These are phyloP conservation scores for Backusella tarrabulga DNA, from an alignment of 192 early-diverging fungal genomes.

Conservation along the genomic window DNA sequence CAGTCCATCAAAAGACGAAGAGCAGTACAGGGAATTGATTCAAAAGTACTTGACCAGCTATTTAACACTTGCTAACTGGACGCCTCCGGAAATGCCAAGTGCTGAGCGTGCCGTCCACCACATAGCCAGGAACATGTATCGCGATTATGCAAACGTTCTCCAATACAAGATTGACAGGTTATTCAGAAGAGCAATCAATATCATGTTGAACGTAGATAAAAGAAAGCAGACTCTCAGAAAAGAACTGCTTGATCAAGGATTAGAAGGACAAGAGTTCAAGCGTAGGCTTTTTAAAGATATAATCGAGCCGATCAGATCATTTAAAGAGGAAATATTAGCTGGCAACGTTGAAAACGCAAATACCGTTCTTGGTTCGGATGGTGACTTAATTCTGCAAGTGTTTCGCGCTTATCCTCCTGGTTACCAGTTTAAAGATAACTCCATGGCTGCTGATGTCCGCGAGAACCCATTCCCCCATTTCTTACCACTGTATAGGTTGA, in stretches of 20 bases:
- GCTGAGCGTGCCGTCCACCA: no score
- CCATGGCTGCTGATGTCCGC: not conserved
- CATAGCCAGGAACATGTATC: not conserved
- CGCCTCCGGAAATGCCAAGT: no score
- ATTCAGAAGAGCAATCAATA: not conserved
- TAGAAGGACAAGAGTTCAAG: not conserved
- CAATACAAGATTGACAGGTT: not conserved
- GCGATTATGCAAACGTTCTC: not conserved
- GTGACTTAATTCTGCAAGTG: not conserved
- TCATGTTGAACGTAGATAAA: not conserved
- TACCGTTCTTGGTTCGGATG: not conserved
- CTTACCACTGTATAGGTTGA: not conserved
- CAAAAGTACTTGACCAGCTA: no score
- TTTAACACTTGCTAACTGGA: no score
- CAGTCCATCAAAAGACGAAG: no score
- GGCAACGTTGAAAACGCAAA: not conserved
- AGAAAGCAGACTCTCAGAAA: not conserved
- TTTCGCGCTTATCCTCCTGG: not conserved
- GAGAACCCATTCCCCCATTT: not conserved
- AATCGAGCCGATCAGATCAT: not conserved
- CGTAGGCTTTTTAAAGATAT: not conserved
- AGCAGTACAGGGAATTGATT: no score
- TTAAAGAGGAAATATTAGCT: not conserved
- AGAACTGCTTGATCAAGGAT: not conserved
- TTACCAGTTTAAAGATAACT: not conserved